Base-by-base conservation (phyloP, 805 yeast species). In the Ogataea trehaloabstinens region DNA sequence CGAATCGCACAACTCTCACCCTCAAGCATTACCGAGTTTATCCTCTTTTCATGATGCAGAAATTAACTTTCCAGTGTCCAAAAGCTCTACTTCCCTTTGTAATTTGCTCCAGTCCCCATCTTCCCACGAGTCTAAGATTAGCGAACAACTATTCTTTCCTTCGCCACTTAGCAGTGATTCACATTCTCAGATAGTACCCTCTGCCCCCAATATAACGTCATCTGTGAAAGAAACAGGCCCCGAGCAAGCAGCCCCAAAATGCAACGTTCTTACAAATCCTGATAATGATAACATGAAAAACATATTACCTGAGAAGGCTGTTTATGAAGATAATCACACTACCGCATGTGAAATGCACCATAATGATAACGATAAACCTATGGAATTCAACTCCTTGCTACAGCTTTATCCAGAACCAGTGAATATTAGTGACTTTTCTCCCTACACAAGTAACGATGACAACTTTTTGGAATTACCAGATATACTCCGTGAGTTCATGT, bases 401-500 rank as follows among this genome's bases (percentile, higher is more conserved):
- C 49, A 42, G 11, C 19, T 37, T 12, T 33, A 39, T 5, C 31
- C 45, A 7, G 55, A 53, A n/a, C 49, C 46, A 3, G 15, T 40
- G 18, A 38, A 34, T 17, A 44, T 40, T 18, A 44, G 37, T 13
- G 48, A 49, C 13, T 43, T 48, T 31, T 42, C 43, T 5, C 24
- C 33, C 11, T 35, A 44, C 20, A 37, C 22, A 2, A 24, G 31
- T 7, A 27, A 35, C 12, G 34, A 35, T 22, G 48, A 45, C 28
- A 40, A 39, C 19, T 51, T 40, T 19, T 22, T 50, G 24, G 65
- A 62, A 17, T 49, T 64, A 4, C 63, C 61, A 20, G 50, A 52
- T 19, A 64, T 68, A 4, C 49, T 66, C 28, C 48, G 69, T 38
- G 70, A 66, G 31, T 66, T 60, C 36, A 64, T 66, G 68, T 64